Percentiles rank a stretch among this genome's conserved stretches.
Conservation (phyloP, 2,329 filamentous ascomycete species). For the Herpotrichia juniperi region DNA sequence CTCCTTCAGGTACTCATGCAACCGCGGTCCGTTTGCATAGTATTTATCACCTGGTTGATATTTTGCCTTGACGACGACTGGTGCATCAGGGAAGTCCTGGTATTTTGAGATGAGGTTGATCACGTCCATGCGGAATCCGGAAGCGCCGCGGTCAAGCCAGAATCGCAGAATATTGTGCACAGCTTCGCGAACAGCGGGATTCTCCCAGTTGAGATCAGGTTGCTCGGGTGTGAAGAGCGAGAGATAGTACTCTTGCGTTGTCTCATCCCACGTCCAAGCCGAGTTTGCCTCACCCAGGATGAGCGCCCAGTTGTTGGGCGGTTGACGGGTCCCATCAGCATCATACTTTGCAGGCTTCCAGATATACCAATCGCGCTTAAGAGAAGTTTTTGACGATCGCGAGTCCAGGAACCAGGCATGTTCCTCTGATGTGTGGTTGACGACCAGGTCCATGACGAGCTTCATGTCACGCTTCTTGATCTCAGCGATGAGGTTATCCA, state of each 20-base stretch:
- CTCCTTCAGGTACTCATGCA: slow-evolving; percentile 72
- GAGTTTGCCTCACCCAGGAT: slow-evolving; percentile 62
- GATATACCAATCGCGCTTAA: slow-evolving; percentile 63
- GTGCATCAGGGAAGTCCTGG: slow-evolving; percentile 35
- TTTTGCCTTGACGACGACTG: slow-evolving; percentile 33
- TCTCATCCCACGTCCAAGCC: slow-evolving; percentile 74
- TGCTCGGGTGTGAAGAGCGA: slow-evolving; percentile 77
- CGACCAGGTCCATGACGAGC: slow-evolving; percentile 49
- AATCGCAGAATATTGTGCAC: slow-evolving; percentile 77
- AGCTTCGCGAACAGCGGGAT: slow-evolving; percentile 67
- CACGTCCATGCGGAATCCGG: slow-evolving; percentile 51
- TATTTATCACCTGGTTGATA: slow-evolving; percentile 57
- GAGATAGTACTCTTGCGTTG: slow-evolving; percentile 76
- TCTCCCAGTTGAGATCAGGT: slow-evolving; percentile 86
- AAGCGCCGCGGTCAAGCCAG: slow-evolving; percentile 75
- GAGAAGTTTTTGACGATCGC: slow-evolving; percentile 51
- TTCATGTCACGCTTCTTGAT: slow-evolving; percentile 45
- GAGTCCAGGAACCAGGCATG: slow-evolving; percentile 66
- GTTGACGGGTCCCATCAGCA: slow-evolving; percentile 65
- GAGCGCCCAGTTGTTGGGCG: slow-evolving; percentile 77
- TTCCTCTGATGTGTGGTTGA: slow-evolving; percentile 49
- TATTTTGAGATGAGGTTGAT: slow-evolving; percentile 47
- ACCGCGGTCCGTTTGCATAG: slow-evolving; percentile 69
- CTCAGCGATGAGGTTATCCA: slow-evolving; percentile 45
- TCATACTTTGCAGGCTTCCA: slow-evolving; percentile 56